These are phyloP conservation scores for Albifimbria verrucaria DNA, from an alignment of 2,329 filamentous ascomycete species.

Conservation along the genomic window DNA sequence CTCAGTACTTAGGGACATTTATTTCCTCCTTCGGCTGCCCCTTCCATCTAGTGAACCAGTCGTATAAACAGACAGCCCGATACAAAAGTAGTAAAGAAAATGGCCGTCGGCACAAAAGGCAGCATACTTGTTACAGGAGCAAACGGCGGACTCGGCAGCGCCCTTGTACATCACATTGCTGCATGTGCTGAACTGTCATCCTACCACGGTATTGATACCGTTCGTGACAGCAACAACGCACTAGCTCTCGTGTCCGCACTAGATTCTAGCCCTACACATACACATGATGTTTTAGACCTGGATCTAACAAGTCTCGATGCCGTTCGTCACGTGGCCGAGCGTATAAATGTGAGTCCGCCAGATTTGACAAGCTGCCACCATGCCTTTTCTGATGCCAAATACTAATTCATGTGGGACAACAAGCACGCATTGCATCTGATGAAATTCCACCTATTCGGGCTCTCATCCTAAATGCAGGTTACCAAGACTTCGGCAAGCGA, in stretches of 20 bases:
- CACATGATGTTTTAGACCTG: conserved; percentile 27
- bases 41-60: too few species aligned
- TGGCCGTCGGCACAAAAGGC: conserved; percentile 12
- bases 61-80: too few species aligned
- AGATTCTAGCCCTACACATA: conserved; percentile 17
- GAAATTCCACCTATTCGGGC: conserved; percentile 34
- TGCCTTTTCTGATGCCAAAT: too few species aligned
- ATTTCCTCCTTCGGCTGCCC: too few species aligned
- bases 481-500: conserved; percentile 21
- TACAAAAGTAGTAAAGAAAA: too few species aligned
- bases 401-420: too few species aligned
- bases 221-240: conserved; percentile 28
- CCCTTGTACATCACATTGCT: conserved; percentile 27
- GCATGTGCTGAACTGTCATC: conserved; percentile 20
- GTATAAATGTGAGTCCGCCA: conserved; percentile 27
- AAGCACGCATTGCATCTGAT: conserved; percentile 24
- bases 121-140: conserved; percentile 34
- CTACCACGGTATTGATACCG: conserved; percentile 33
- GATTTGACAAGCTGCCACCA: too few species aligned
- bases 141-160: conserved; percentile 35
- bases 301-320: conserved; percentile 26
- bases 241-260: conserved; percentile 22
- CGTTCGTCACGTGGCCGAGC: conserved; percentile 21
- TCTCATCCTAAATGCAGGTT: conserved; percentile 33
- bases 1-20: too few species aligned